These are phyloP conservation scores for Mycogone perniciosa DNA, from an alignment of 2,329 filamentous ascomycete genomes.

Conservation along the genomic window DNA sequence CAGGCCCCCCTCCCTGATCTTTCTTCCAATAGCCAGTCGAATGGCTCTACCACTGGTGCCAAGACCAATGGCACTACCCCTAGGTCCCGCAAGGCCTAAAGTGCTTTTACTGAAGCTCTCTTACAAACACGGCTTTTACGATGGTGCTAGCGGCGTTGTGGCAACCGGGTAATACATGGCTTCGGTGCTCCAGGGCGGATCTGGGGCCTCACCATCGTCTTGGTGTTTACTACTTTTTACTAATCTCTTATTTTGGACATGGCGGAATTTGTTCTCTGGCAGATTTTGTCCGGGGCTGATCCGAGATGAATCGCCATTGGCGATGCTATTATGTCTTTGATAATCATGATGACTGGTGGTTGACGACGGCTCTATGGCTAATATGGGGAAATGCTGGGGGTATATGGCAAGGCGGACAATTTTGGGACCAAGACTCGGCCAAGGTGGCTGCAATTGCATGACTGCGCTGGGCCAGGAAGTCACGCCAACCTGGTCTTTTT, in stretches of 20 bases:
- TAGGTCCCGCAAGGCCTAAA: constrained; percentile 61
- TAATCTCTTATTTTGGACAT: constrained; percentile 14
- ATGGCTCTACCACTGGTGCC: constrained; percentile 48
- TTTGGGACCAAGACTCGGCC: constrained; percentile 8
- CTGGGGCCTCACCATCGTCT: not conserved
- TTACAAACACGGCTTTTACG: not conserved
- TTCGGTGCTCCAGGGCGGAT: constrained; percentile 3
- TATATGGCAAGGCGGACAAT: constrained; percentile 10
- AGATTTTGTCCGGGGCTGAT: constrained; percentile 10
- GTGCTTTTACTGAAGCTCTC: not conserved
- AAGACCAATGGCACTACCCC: constrained; percentile 56
- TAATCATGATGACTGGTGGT: constrained; percentile 25
- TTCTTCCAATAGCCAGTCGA: constrained; percentile 41
- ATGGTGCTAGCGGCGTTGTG: not conserved
- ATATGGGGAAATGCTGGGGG: constrained; percentile 10
- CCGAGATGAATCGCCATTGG: constrained; percentile 13
- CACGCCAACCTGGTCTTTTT: constrained; percentile 6
- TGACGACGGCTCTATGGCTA: constrained; percentile 24
- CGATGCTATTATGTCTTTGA: constrained; percentile 22
- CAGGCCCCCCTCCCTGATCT: constrained; percentile 72
- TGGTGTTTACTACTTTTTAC: constrained; percentile 5
- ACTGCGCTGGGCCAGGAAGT: constrained; percentile 8
- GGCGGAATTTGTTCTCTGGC: constrained; percentile 1
- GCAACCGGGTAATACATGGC: not conserved
- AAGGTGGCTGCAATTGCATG: constrained; percentile 5